These are phyloP conservation scores for Diaporthe vaccinii DNA, from an alignment of 2,329 filamentous ascomycete genomes.

Conservation along the genomic window DNA sequence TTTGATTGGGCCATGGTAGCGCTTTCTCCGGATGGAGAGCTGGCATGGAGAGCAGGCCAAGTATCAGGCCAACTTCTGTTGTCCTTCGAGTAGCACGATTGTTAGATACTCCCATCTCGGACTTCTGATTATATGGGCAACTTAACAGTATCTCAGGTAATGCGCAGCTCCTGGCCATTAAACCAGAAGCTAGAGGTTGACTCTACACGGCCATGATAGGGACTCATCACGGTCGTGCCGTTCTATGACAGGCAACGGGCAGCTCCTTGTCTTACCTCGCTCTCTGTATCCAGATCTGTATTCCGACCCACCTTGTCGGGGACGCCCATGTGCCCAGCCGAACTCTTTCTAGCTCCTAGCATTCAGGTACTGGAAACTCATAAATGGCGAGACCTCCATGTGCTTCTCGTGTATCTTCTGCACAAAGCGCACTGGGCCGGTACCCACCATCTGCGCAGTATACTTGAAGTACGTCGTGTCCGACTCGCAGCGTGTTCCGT, in stretches of 20 bases:
- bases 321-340: background rate
- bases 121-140: no score
- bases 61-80: background rate
- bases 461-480: slow-evolving; percentile 8
- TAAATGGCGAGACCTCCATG: slow-evolving; percentile 22
- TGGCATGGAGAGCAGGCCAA: background rate
- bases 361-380: background rate
- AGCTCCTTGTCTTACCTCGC: no score
- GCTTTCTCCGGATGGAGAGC: background rate
- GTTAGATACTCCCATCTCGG: no score
- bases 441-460: slow-evolving; percentile 8
- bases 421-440: slow-evolving; percentile 3
- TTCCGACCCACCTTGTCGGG: background rate
- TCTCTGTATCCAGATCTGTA: background rate
- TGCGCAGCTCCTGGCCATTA: no score
- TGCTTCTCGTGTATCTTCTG: background rate
- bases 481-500: slow-evolving; percentile 2
- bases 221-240: background rate
- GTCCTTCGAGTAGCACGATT: no score
- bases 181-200: no score
- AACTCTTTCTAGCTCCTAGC: background rate
- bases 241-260: background rate
- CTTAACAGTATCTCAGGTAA: no score
- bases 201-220: no score
- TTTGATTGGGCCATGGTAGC: background rate